These are phyloP conservation scores for Podospora sp. DNA, from an alignment of 495 filamentous ascomycete species.

Conservation along the genomic window DNA sequence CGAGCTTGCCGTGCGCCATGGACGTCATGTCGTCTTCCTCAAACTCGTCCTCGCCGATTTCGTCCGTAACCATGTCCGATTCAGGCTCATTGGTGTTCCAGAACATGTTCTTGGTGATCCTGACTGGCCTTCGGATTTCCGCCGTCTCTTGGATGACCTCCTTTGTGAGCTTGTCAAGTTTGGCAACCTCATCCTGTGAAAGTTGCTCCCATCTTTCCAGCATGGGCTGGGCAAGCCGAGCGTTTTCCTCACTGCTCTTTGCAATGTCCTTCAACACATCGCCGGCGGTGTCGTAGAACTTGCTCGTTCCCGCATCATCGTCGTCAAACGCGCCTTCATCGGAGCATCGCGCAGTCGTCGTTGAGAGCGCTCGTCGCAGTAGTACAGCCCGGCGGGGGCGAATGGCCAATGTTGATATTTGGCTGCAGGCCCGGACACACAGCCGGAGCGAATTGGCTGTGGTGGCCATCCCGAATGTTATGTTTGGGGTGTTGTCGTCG, in stretches of 20 bases:
- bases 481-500: conserved; percentile 21
- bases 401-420: conserved; percentile 27
- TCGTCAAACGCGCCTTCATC: neutral
- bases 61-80: conserved; percentile 42
- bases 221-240: conserved; percentile 5
- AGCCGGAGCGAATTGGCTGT: conserved; percentile 52
- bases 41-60: conserved; percentile 45
- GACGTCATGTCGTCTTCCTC: conserved; percentile 79
- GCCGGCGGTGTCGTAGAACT: conserved; percentile 23
- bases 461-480: conserved; percentile 48
- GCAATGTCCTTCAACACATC: conserved; percentile 23
- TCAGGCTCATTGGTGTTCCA: conserved; percentile 50
- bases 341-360: conserved; percentile 33
- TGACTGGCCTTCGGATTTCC: conserved; percentile 1
- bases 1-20: conserved; percentile 81
- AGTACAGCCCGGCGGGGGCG: conserved; percentile 24
- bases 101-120: conserved; percentile 30
- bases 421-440: conserved; percentile 45
- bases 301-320: neutral
- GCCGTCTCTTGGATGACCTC: conserved; percentile 12
- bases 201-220: conserved; percentile 25
- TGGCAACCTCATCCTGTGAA: conserved; percentile 13
- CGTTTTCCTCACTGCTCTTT: conserved; percentile 13
- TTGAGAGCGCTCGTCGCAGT: conserved; percentile 42
- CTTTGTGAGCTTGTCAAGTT: conserved; percentile 20